Evolutionary conservation across 345 rosid genomes (phyloP), one percentile per base, ranked within the genome.

Genomic region (Lepidium sativum): DNA sequence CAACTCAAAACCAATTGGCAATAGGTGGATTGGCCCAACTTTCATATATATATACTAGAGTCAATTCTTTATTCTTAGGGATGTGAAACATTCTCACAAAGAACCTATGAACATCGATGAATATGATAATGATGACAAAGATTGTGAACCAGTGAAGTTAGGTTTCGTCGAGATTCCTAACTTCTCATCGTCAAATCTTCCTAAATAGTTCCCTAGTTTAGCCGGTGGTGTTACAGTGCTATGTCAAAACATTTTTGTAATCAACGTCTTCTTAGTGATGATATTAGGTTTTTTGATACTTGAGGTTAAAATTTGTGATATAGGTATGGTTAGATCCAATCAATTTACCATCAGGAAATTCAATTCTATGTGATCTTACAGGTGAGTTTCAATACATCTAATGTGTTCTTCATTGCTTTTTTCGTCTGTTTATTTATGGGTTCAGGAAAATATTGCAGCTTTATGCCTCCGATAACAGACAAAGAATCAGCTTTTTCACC

Each of bases 271-370:
- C 39, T 32, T 48, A 11, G 5, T 52, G 10, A 44, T 41, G 18
- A 62, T 48, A 4, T 5, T 64, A 34, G 17, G 47, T 58, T 2
- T 69, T 29, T 25, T 4, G 44, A 48, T 25, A 18, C 8, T 77
- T 35, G 7, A 14, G 15, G n/a, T 31, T 53, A 29, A 56, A 35
- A 55, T 14, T 44, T 58, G 33, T 63, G 15, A 35, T 73, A 60
- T 39, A 92, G 97, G 96, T 95, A 2, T 94, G 99, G 96, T 68
- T 94, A 74, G 87, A 86, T 79, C 96, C 99, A 2, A 65, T 83
- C 72, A 83, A 86, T 65, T 79, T 94, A 41, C 97, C 99, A 4
- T 68, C 86, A 11, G 88, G 92, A 53, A 78, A 69, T 60, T 81
- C 84, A 55, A 59, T 74, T 68, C 42, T 78, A 1, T 94, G 97